A percentile compares a stretch with the other conserved stretches of the same genome.
These are phyloP conservation scores for Teratosphaeria zuluensis DNA, from an alignment of 2,329 filamentous ascomycete species.

Conservation along the genomic window DNA sequence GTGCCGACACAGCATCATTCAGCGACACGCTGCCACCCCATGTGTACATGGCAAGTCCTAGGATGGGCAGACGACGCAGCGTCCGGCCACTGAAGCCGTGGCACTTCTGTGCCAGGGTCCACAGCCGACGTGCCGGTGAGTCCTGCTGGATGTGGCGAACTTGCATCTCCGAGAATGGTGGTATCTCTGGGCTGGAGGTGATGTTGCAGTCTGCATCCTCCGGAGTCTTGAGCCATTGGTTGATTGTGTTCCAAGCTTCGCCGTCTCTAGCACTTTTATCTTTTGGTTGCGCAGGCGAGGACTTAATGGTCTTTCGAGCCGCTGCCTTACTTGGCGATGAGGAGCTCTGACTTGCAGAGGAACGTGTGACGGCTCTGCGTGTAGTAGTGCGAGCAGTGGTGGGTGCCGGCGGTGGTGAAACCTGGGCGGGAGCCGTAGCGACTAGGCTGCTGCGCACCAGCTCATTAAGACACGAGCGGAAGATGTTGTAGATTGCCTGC, in stretches of 20 bases:
- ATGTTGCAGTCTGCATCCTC: slow-evolving; percentile 5
- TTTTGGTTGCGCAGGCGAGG: background rate
- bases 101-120: slow-evolving; percentile 24
- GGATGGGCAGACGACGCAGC: slow-evolving; percentile 31
- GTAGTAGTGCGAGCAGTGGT: background rate
- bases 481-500: slow-evolving; percentile 38
- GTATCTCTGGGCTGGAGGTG: slow-evolving; percentile 13
- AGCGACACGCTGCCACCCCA: slow-evolving; percentile 26
- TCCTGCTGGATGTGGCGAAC: slow-evolving; percentile 11
- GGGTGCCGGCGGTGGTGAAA: background rate
- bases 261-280: background rate
- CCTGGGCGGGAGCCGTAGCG: slow-evolving; percentile 7
- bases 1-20: slow-evolving; percentile 29
- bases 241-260: background rate
- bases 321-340: background rate
- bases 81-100: slow-evolving; percentile 34
- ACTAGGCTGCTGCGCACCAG: slow-evolving; percentile 31
- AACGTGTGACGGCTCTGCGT: background rate
- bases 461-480: slow-evolving; percentile 39
- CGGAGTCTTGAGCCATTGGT: background rate
- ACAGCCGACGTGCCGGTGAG: slow-evolving; percentile 22
- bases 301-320: background rate
- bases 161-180: slow-evolving; percentile 22
- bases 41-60: slow-evolving; percentile 33
- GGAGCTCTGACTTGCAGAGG: background rate